These are phyloP conservation scores for Fonsecaea pugnacius DNA, from an alignment of 2,329 filamentous ascomycete genomes.

Conservation along the genomic window DNA sequence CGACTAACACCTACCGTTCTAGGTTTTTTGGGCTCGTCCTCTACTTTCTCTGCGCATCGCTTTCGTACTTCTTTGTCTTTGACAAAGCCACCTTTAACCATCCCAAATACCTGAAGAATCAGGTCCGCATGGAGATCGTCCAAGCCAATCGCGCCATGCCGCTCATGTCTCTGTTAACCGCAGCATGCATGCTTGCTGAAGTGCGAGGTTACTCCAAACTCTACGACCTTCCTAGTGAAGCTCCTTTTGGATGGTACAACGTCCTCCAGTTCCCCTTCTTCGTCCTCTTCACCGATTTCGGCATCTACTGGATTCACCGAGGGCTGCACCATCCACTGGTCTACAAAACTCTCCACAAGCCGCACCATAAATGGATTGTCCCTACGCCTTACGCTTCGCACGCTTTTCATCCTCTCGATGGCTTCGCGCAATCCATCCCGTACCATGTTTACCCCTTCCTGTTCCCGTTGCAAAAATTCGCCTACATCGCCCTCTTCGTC, in stretches of 20 bases:
- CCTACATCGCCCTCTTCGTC: slow-evolving; percentile 81
- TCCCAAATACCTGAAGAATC: slow-evolving; percentile 93
- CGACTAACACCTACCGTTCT: slow-evolving; percentile 21
- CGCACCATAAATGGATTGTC: slow-evolving; percentile 99
- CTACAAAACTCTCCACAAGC: slow-evolving; percentile 93
- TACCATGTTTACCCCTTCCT: slow-evolving; percentile 94
- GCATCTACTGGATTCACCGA: slow-evolving; percentile 91
- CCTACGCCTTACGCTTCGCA: slow-evolving; percentile 90
- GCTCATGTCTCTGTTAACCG: slow-evolving; percentile 79
- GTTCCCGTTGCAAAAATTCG: slow-evolving; percentile 89
- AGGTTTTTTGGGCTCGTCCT: slow-evolving; percentile 84
- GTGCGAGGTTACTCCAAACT: slow-evolving; percentile 83
- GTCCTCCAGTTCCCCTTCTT: slow-evolving; percentile 84
- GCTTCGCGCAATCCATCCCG: slow-evolving; percentile 83
- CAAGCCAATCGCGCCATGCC: slow-evolving; percentile 80
- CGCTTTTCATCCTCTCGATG: slow-evolving; percentile 93
- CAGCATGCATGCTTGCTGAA: slow-evolving; percentile 79
- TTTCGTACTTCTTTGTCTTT: slow-evolving; percentile 88
- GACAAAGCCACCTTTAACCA: slow-evolving; percentile 88
- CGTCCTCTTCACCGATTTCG: slow-evolving; percentile 83
- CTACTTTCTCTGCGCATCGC: slow-evolving; percentile 81
- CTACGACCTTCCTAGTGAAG: slow-evolving; percentile 78
- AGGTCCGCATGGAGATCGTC: slow-evolving; percentile 81
- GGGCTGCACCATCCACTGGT: slow-evolving; percentile 77
- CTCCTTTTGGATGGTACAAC: slow-evolving; percentile 78